Percentiles rank a stretch among this genome's conserved stretches.
These are phyloP conservation scores for Xylaria cubensis DNA, from an alignment of 495 filamentous ascomycete species.

Conservation along the genomic window DNA sequence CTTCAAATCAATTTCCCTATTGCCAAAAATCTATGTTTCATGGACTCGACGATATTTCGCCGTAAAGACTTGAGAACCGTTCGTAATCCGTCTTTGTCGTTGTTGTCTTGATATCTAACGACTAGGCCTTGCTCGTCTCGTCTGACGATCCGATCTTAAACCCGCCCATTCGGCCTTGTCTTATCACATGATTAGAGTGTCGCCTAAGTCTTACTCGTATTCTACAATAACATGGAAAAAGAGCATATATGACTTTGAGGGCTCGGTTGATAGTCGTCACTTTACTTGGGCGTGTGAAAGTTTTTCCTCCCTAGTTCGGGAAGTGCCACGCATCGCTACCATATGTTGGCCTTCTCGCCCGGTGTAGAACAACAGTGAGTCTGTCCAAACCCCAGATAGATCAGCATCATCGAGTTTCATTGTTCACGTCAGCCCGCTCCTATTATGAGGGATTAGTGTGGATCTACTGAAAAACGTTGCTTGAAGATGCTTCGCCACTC, in stretches of 20 bases:
- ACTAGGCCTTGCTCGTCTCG: background rate
- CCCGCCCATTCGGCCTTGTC: background rate
- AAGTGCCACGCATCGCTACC: background rate
- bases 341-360: background rate
- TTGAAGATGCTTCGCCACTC: too few species aligned
- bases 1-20: background rate
- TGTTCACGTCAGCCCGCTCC: background rate
- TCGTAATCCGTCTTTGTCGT: background rate
- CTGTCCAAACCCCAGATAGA: background rate
- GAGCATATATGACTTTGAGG: background rate
- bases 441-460: background rate
- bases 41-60: background rate
- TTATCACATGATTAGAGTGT: background rate
- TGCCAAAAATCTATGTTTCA: background rate
- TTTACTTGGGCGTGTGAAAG: background rate
- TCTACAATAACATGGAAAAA: background rate
- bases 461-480: too few species aligned
- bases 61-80: background rate
- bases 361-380: background rate
- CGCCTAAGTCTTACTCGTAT: too few species aligned
- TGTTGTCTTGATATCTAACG: background rate
- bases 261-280: background rate
- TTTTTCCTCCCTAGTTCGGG: background rate
- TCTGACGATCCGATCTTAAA: background rate
- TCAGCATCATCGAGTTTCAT: background rate